Evolutionary conservation across 2,329 filamentous ascomycete genomes (phyloP), one percentile per base, ranked within the genome.

Genomic region (Microcera coccophila): DNA sequence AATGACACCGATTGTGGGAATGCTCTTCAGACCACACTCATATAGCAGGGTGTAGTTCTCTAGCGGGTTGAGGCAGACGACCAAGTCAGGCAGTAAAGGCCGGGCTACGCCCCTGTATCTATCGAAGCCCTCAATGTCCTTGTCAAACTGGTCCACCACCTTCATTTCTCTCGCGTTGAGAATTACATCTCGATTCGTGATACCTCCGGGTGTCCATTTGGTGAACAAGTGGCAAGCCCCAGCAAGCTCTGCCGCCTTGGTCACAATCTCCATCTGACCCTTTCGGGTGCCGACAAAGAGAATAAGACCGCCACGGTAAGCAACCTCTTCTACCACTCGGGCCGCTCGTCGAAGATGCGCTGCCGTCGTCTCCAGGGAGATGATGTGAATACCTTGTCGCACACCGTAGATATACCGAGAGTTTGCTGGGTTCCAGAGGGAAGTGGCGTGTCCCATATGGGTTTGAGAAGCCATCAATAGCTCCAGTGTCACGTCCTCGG

Each of bases 361-460:
- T 12, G 90, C 89, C 22, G 87, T 97, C 47, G 82, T 78, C 63
- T 98, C 93, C 3, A 97, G 82, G 9, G 85, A 86, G 65, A 98
- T 95, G 63, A 98, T 90, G 69, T 96, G 91, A 48, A 95, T 84
- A 14, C 86, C 89, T 54, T 93, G 79, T 34, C 93, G 79, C 48
- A 95, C 80, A 57, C 93, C 93, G 64, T 87, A 90, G 63, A 98
- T 97, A 70, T 97, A 97, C 54, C 87, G 81, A 52, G 90, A 84
- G 71, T 97, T 98, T 39, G 82, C 84, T 10, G 93, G 90, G 69
- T 98, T 95, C 93, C 93, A 98, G 38, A 90, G 77, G 48, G 87
- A 87, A 1, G 86, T 91, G 59, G 87, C 80, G 70, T 98, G 93
- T 50, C 93, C 93, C 66, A 97, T 82, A 69, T 95, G 90, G 41